Base-by-base conservation (phyloP, 805 yeast species). In the Pichia scutulata region DNA sequence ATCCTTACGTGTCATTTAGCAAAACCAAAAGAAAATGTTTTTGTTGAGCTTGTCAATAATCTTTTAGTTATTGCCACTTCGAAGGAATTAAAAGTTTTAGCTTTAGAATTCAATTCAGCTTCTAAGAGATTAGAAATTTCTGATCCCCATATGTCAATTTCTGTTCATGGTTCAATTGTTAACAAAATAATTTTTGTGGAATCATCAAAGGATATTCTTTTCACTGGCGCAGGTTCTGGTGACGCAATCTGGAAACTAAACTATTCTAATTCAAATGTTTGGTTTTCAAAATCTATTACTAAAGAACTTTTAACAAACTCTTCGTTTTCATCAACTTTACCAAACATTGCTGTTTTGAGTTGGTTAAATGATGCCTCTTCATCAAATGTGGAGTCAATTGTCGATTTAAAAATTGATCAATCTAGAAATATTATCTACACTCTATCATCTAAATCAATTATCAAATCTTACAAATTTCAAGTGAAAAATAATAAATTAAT, bases 191-290 rank as follows among this genome's bases (percentile, higher is more conserved):
- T 76, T 0, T 71, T 78, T 2, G 78, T 79, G 59, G 79, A 80
- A 21, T 67, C 70, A 42, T 82, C 93, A 0, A 85, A 88, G 44
- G 89, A 92, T 50, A 79, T 93, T 6, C 88, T 87, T 63, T 88
- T 95, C 65, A 75, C 86, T 9, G 95, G 96, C n/a, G 76, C 76
- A 40, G 80, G 83, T 21, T 89, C 86, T 56, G 92, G 89, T 1
- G 69, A 74, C 37, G 81, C 90, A 57, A 74, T 93, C 41, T 93
- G 97, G 96, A 92, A 88, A 62, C 71, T 93, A 49, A 82, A 80
- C 52, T 93, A 93, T 63, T 77, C 90, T 7, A 85, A 83, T 56
- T 77, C 85, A 24, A 93, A 89, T 44, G 84, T 87, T 49, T 92
- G 96, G 87, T 89, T 89, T 63, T 80, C 82, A 55, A 84, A 86